A percentile compares a stretch with the other conserved stretches of the same genome.
phyloP scores from a whole-genome alignment of 768 basidiomycete genomes.

The Mycena olivaceomarginata region DNA sequence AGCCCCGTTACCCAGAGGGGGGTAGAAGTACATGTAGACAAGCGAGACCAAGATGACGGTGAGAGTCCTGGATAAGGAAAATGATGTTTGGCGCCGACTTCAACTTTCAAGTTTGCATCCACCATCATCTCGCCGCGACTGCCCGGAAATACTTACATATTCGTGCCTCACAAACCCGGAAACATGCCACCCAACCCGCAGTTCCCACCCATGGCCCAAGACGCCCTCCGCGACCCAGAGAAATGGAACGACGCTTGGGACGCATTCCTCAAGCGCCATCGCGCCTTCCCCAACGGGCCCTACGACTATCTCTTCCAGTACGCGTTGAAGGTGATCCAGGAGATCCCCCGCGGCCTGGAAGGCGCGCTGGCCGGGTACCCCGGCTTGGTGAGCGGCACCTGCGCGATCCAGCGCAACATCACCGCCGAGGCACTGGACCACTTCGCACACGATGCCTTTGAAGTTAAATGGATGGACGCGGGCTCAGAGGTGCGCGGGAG shows the following conservation, averaged over 20 bases:
- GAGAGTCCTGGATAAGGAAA: too few relatives aligned
- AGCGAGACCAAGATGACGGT: too few relatives aligned
- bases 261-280: neutral
- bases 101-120: neutral
- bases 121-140: too few relatives aligned
- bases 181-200: too few relatives aligned
- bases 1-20: too few relatives aligned
- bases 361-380: neutral
- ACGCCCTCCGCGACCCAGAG: conserved; percentile 32
- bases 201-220: neutral
- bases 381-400: conserved; percentile 15
- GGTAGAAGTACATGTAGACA: too few relatives aligned
- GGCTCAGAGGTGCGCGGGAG: conserved; percentile 25
- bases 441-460: conserved; percentile 24
- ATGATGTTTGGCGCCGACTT: too few relatives aligned
- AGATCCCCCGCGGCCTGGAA: neutral
- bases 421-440: conserved; percentile 25
- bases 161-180: too few relatives aligned
- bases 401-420: conserved; percentile 35
- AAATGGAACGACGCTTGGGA: conserved; percentile 44
- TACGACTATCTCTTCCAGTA: neutral
- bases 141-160: too few relatives aligned
- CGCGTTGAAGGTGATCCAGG: neutral
- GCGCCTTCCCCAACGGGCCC: neutral
- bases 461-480: conserved; percentile 30